Conservation (phyloP, 768 basidiomycete genomes). For the Tulasnella sp. region DNA sequence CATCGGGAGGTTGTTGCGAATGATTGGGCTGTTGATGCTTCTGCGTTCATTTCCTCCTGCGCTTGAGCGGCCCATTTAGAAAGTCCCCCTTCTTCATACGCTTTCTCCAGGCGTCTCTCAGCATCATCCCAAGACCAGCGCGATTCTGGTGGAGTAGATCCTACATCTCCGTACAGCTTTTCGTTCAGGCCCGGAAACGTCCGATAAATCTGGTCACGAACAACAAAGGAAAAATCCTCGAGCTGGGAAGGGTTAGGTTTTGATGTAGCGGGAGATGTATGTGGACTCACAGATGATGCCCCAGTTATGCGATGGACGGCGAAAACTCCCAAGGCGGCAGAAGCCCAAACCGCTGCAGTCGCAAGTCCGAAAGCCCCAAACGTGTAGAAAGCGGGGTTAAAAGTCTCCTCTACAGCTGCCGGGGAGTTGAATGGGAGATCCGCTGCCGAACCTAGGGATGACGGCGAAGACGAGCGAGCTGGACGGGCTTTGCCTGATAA, state of each 20-base stretch:
- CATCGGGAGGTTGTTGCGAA: neutral
- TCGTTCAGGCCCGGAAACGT: neutral
- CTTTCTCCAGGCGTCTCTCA: conserved; percentile 13
- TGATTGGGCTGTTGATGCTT: neutral
- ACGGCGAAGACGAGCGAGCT: neutral
- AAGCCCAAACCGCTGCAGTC: conserved; percentile 9
- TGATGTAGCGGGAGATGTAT: neutral
- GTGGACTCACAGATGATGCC: neutral
- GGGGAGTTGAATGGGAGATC: neutral
- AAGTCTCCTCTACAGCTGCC: conserved; percentile 12
- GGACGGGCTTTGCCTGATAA: neutral
- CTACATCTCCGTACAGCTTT: neutral
- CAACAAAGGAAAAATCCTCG: conserved; percentile 9
- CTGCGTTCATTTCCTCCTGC: neutral
- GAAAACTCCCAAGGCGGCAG: neutral
- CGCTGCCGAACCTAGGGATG: neutral
- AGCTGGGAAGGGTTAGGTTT: neutral
- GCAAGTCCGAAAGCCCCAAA: conserved; percentile 15
- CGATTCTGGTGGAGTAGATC: neutral
- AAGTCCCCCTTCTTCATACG: conserved; percentile 17
- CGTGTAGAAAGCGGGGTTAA: conserved; percentile 16
- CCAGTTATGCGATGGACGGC: conserved; percentile 12
- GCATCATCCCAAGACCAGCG: conserved; percentile 16
- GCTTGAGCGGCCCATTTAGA: conserved; percentile 9
- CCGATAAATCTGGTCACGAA: neutral